phyloP scores from a whole-genome alignment of 164 flowering plant genomes.

The Liriodendron chinense region DNA sequence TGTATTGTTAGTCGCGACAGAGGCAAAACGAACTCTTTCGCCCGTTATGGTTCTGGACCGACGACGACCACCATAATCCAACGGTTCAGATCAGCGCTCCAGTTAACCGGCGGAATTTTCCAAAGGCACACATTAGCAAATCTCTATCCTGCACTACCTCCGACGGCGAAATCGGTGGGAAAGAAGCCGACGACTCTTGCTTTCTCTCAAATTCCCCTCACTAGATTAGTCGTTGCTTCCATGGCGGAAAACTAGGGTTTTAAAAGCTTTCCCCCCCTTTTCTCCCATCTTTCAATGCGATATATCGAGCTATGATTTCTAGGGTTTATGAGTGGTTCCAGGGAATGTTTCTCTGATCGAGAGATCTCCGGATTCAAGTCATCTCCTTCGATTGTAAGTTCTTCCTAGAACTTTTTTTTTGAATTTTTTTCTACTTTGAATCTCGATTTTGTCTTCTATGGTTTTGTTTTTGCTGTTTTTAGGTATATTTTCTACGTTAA shows the following conservation, averaged over 20 bases:
- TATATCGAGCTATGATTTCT: not conserved
- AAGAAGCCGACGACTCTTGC: not conserved
- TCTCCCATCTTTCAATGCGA: not conserved
- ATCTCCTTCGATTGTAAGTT: not conserved
- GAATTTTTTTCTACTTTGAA: not conserved
- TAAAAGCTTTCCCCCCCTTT: not conserved
- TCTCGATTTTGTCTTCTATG: not conserved
- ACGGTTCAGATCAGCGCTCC: not conserved
- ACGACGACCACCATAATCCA: not conserved
- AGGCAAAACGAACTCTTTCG: too few species aligned
- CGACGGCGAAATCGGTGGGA: not conserved
- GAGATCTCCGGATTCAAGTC: not conserved
- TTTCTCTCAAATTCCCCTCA: not conserved
- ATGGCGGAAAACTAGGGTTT: not conserved
- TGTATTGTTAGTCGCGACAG: too few species aligned
- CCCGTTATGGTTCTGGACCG: too few species aligned
- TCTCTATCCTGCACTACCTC: not conserved
- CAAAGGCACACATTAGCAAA: not conserved
- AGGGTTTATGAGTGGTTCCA: not conserved
- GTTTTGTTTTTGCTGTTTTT: not conserved
- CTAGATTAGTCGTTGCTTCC: not conserved
- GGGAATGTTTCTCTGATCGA: not conserved
- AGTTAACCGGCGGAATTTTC: not conserved
- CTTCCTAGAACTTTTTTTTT: not conserved
- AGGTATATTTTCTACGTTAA: not conserved